Base-by-base conservation (phyloP, 495 filamentous ascomycete species). In the Penicillium waksmanii region DNA sequence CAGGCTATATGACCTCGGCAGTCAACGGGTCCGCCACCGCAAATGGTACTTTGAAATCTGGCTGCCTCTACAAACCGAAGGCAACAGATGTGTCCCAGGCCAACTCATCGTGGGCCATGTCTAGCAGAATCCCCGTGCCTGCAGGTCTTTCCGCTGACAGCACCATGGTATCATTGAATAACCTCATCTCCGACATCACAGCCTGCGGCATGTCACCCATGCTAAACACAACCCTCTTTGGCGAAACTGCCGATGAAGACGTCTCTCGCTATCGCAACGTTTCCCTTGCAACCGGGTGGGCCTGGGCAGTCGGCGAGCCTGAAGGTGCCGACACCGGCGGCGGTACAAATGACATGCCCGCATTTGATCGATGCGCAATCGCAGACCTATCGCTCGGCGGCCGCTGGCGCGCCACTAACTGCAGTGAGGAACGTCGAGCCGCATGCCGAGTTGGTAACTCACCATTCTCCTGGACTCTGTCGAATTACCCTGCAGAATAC, bases 91-190 rank as follows among this genome's bases (percentile, higher is more conserved):
- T 85, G n/a, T 68, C 76, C 10, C 56, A 68, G 9, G 70, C 69
- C 23, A 88, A 88, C 60, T 76, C 80, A 5, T 88, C 86, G 8
- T 89, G 86, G 85, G 84, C 84, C 23, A 34, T 68, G n/a, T 66
- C 70, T 15, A 65, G 55, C 47, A 25, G 53, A 17, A 56, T 79
- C n/a, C 57, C 77, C 2, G 50, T 72, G 15, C 68, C 68, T n/a
- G 44, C 58, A 9, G 69, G 53, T 47, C 57, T 72, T 27, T 75
- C 66, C 33, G 63, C 67, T n/a, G 69, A 70, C n/a, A 56, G 69
- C 17, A 72, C 71, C 2, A 73, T 75, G 55, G 58, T 47, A 12
- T 67, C 62, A 31, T 57, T 75, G 46, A 68, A 63, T n/a, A 57
- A 68, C 25, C 57, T 72, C 3, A 64, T 77, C 10, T 55, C 71